Evolutionary conservation across 139 green algal genomes (phyloP), one percentile per base, ranked within the genome.

Genomic region (Micromonas pusilla): DNA sequence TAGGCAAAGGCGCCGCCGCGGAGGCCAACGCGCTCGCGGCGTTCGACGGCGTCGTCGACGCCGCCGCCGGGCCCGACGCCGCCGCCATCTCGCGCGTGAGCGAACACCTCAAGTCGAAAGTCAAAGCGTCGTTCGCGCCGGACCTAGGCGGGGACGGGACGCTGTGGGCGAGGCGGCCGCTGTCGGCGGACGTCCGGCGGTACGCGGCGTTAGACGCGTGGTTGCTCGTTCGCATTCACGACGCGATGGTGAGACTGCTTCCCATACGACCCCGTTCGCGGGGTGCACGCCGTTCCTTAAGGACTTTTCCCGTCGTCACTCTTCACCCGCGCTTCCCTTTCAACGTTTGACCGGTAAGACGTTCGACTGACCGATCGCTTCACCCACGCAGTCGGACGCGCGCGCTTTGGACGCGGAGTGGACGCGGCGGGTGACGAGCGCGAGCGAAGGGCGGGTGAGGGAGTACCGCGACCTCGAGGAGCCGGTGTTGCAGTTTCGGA

Each of bases 171-270:
- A 28, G 6, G 2, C 37, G 68, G 26, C 68, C 68, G 37, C 37
- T 75, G 19, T n/a, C 36, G 3, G 68, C 60, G 23, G 68, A 75
- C 37, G 68, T 32, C 0, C 23, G 68, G 3, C 37, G 68, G 53
- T 75, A 75, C 68, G 68, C 68, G 34, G 68, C 68, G 1, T 26
- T 75, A 20, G 68, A 75, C 68, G 68, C 33, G 36, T 75, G 68
- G 68, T 30, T 75, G 2, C 38, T 75, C 37, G 62, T 63, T 13
- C 36, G 32, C 19, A 30, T 75, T 5, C 5, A 75, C 68, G 21
- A 31, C 6, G 33, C 31, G n/a, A 75, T 75, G 68, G 45, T 23
- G n/a, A n/a, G n/a, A n/a, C n/a, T n/a, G n/a, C n/a, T n/a, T n/a
- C n/a, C n/a, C n/a, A n/a, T n/a, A n/a, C n/a, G n/a, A n/a, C n/a